Evolutionary conservation across 2,329 filamentous ascomycete genomes (phyloP).

Genomic region (Lasiodiplodia sp.): DNA sequence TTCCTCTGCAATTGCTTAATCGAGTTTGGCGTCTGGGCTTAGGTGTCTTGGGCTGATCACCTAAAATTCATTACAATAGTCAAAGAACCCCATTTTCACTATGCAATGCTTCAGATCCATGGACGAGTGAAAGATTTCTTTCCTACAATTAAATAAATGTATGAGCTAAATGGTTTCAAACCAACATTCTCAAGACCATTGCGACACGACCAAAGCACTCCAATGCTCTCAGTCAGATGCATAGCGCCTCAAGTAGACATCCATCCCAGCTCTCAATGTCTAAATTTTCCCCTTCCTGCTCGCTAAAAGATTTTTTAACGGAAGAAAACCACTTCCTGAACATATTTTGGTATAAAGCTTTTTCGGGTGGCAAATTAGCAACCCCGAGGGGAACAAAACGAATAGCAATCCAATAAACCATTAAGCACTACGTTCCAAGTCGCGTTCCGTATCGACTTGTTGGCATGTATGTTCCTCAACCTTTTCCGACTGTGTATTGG

Average conservation of each 20-base stretch:
- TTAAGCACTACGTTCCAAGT: neutral
- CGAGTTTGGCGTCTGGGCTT: neutral
- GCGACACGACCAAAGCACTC: neutral
- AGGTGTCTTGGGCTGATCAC: neutral
- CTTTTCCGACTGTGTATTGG: slow-evolving; percentile 4
- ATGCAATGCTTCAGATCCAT: neutral
- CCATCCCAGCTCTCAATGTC: neutral
- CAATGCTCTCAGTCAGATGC: neutral
- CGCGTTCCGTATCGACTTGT: neutral
- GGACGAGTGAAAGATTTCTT: neutral
- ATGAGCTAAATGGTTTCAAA: neutral
- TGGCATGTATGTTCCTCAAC: neutral
- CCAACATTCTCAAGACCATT: neutral
- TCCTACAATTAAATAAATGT: neutral
- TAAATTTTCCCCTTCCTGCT: neutral
- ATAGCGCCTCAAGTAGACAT: neutral
- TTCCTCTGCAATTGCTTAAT: neutral
- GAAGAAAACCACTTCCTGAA: neutral
- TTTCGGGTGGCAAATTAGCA: neutral
- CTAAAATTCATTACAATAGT: neutral
- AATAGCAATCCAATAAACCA: neutral
- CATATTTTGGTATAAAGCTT: neutral
- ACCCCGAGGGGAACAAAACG: neutral
- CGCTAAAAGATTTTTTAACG: neutral
- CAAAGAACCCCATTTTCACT: neutral